Conservation (phyloP, 1,284 basidiomycete genomes). For the Apiotrichum brassicae region DNA sequence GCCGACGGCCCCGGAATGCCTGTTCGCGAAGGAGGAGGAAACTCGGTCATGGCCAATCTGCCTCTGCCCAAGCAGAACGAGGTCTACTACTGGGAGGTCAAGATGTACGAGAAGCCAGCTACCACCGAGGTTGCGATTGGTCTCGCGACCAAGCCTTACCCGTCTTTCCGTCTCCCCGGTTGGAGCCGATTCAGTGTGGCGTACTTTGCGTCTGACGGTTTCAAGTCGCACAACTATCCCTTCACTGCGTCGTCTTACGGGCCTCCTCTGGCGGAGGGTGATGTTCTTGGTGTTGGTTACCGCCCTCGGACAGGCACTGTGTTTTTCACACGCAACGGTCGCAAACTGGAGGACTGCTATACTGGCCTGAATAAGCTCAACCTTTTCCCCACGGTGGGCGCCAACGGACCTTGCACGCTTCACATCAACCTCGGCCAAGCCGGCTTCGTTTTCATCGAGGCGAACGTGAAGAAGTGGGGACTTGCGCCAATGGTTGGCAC, state of each 20-base stretch:
- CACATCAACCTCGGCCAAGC: constrained; percentile 94
- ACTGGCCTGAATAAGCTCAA: constrained; percentile 80
- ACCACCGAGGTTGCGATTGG: constrained; percentile 79
- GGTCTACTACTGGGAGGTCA: constrained; percentile 96
- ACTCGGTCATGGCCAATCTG: constrained; percentile 88
- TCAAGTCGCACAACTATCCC: constrained; percentile 95
- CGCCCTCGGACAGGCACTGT: constrained; percentile 89
- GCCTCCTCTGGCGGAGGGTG: constrained; percentile 79
- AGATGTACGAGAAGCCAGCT: constrained; percentile 89
- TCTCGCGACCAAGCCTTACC: constrained; percentile 90
- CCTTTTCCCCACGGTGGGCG: constrained; percentile 89
- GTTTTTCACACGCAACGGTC: constrained; percentile 92
- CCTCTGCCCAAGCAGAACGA: constrained; percentile 92
- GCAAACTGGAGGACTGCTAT: constrained; percentile 90
- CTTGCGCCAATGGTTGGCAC: constrained; percentile 91
- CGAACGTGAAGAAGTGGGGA: constrained; percentile 98
- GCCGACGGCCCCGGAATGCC: constrained; percentile 77
- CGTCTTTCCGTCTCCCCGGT: constrained; percentile 84
- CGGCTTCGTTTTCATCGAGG: constrained; percentile 95
- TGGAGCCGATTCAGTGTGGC: constrained; percentile 85
- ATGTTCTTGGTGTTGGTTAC: constrained; percentile 88
- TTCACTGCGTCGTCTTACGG: constrained; percentile 86
- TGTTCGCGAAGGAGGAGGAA: constrained; percentile 55
- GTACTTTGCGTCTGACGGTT: constrained; percentile 86
- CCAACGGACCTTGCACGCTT: constrained; percentile 86